Percentiles rank a stretch among this genome's conserved stretches.
Evolutionary conservation across 2,329 filamentous ascomycete genomes (phyloP).

Genomic region (Fusarium beomiforme): DNA sequence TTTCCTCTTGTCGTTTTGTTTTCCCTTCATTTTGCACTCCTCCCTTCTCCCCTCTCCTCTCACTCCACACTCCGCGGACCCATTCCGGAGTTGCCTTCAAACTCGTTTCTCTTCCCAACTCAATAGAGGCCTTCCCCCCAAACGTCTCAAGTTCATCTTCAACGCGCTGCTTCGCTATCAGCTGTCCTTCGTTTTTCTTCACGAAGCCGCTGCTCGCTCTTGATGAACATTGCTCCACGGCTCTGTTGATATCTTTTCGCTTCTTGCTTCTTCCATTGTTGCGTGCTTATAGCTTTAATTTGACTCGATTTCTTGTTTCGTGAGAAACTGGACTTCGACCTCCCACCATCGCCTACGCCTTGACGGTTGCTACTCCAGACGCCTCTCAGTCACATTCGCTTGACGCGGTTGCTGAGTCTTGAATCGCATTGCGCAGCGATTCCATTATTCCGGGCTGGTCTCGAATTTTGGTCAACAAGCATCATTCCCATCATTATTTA

Average conservation of each 20-base stretch:
- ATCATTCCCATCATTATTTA: conserved; percentile 40
- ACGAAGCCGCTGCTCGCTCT: conserved; percentile 40
- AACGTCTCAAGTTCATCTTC: conserved; percentile 39
- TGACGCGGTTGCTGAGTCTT: conserved; percentile 56
- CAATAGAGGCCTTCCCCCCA: conserved; percentile 39
- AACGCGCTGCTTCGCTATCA: conserved; percentile 37
- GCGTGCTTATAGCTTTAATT: conserved; percentile 58
- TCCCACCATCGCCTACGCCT: conserved; percentile 48
- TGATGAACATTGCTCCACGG: conserved; percentile 42
- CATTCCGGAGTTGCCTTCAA: conserved; percentile 44
- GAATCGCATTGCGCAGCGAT: conserved; percentile 44
- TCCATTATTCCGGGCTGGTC: conserved; percentile 58
- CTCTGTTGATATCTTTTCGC: conserved; percentile 44
- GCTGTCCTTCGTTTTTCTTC: conserved; percentile 44
- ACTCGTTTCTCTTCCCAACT: conserved; percentile 41
- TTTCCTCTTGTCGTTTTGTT: conserved; percentile 45
- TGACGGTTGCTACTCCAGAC: conserved; percentile 52
- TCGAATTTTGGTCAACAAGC: conserved; percentile 51
- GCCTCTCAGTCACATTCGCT: conserved; percentile 53
- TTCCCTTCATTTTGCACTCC: conserved; percentile 44
- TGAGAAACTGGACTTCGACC: conserved; percentile 46
- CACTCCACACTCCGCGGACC: conserved; percentile 48
- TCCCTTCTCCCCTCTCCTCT: conserved; percentile 39
- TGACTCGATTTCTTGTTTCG: conserved; percentile 45
- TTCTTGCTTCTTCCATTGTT: conserved; percentile 50